A percentile compares a stretch with the other conserved stretches of the same genome.
Conservation (phyloP, 2,329 filamentous ascomycete species). For the Epichloe typhina region DNA sequence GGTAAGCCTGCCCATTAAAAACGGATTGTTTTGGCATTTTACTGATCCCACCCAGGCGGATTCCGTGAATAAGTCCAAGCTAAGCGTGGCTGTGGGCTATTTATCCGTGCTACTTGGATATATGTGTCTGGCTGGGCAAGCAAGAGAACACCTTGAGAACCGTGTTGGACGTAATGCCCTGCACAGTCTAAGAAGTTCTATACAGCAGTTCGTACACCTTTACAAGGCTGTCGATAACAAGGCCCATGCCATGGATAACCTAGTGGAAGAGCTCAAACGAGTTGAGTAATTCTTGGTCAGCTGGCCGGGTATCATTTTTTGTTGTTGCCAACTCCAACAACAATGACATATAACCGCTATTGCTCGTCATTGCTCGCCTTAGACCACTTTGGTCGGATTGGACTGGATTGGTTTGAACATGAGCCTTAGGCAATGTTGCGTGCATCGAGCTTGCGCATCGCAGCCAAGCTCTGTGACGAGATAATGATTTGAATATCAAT, state of each 20-base stretch:
- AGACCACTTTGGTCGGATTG: background rate
- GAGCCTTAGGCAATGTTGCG: background rate
- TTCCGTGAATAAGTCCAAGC: conserved; percentile 59
- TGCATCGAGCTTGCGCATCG: background rate
- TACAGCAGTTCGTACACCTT: conserved; percentile 41
- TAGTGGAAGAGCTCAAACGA: conserved; percentile 23
- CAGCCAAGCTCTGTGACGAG: background rate
- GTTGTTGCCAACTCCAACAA: too few relatives aligned
- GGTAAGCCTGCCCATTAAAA: conserved; percentile 36
- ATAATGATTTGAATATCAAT: background rate
- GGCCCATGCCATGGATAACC: conserved; percentile 23
- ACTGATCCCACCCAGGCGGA: conserved; percentile 37
- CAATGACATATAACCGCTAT: too few relatives aligned
- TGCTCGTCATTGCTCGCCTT: too few relatives aligned
- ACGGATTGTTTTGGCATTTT: background rate
- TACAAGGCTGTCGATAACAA: conserved; percentile 36
- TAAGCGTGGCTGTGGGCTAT: conserved; percentile 78
- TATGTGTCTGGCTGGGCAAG: conserved; percentile 46
- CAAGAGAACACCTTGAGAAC: conserved; percentile 28
- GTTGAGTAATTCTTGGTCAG: background rate
- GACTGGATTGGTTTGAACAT: background rate
- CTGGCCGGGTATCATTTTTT: too few relatives aligned
- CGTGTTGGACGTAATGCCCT: conserved; percentile 31
- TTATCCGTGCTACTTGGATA: conserved; percentile 75
- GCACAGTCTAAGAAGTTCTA: conserved; percentile 33